Evolutionary conservation across 2,329 filamentous ascomycete species (phyloP), one percentile per base, ranked within the genome.

Genomic region (Pseudogymnoascus sp.): DNA sequence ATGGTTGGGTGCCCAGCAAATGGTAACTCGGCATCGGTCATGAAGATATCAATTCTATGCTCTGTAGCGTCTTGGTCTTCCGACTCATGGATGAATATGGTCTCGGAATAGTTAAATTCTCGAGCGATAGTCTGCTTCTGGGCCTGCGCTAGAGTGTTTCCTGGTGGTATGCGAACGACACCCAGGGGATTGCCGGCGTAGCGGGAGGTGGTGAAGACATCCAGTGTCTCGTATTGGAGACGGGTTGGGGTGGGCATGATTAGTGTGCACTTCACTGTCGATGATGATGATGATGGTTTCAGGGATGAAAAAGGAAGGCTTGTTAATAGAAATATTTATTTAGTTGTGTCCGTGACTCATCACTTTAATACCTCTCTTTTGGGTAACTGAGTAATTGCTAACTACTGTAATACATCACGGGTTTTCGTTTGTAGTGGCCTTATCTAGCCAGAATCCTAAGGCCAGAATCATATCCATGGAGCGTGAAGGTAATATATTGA

Each of bases 51-150:
- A 67, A 87, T 78, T 62, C 74, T 74, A 46, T 81, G 73, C 18
- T 75, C 70, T 65, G 75, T 70, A 62, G 72, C 71, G 11, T 67
- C 64, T 21, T 70, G 66, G 59, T 76, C 73, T 28, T 66, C 62
- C 7, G 70, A 65, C 4, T 73, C 68, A 73, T 87, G 82, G 36
- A 87, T 73, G 69, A 88, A 88, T 56, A 86, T 82, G 0, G 84
- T 87, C 73, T 87, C 84, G 60, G 82, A 85, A 69, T 85, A 81
- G 73, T 85, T 85, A 76, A 88, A 87, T 73, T 88, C 85, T 63
- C 78, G 76, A 46, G 85, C 84, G 65, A 88, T 81, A 66, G 74
- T 70, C 70, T 85, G 83, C 70, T 88, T 87, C 69, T 81, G 78
- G 1, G 75, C 71, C 68, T 83, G 80, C 1, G 78, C 77, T 21